A percentile compares a stretch with the other conserved stretches of the same genome.
Evolutionary conservation across 192 early-diverging fungal species (phyloP).

Genomic region (Phycomyces blakesleeanus): DNA sequence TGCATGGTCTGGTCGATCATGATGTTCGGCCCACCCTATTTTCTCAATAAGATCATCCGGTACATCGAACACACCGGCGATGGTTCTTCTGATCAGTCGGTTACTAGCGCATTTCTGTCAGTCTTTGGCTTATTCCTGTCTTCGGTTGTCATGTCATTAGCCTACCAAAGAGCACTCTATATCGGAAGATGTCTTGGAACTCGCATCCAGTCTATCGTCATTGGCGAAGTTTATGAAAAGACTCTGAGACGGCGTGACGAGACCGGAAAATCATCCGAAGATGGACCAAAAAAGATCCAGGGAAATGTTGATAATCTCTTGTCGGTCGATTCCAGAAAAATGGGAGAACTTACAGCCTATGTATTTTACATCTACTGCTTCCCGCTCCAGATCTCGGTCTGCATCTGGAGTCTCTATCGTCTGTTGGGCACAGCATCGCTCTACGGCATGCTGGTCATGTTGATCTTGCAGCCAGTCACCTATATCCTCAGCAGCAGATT

Average conservation of each 20-base stretch:
- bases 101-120: slow-evolving; percentile 49
- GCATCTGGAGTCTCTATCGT: slow-evolving; percentile 62
- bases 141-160: slow-evolving; percentile 37
- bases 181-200: slow-evolving; percentile 64
- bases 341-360: slow-evolving; percentile 48
- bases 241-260: slow-evolving; percentile 37
- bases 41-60: slow-evolving; percentile 51
- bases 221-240: slow-evolving; percentile 38
- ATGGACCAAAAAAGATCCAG: slow-evolving; percentile 12
- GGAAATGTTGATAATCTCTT: slow-evolving; percentile 61
- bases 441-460: slow-evolving; percentile 68
- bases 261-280: slow-evolving; percentile 2
- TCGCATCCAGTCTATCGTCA: slow-evolving; percentile 47
- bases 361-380: slow-evolving; percentile 60
- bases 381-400: slow-evolving; percentile 64
- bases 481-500: slow-evolving; percentile 44
- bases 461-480: slow-evolving; percentile 60
- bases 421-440: slow-evolving; percentile 83
- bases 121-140: slow-evolving; percentile 58
- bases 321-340: slow-evolving; percentile 58
- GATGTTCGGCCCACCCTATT: slow-evolving; percentile 53
- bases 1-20: slow-evolving; percentile 19
- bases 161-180: slow-evolving; percentile 53
- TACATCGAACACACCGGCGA: slow-evolving; percentile 38
- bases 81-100: neutral